A percentile compares a stretch with the other conserved stretches of the same genome.
Evolutionary conservation across 805 yeast species (phyloP).

Genomic region (Pichia membranifaciens): DNA sequence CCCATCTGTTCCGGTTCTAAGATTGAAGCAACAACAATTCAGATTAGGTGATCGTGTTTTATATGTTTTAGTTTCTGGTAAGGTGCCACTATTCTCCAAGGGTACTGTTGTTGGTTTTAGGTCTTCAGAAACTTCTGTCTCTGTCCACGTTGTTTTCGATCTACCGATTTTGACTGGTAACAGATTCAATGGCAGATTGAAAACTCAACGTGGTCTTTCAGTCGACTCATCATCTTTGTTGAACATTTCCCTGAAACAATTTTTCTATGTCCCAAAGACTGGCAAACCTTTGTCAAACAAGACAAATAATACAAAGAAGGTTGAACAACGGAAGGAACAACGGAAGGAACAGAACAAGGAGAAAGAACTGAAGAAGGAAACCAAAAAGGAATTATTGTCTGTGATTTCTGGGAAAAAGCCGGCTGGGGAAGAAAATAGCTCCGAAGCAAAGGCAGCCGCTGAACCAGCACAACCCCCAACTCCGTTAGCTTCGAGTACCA

Average conservation of each 20-base stretch:
- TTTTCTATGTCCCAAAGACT: constrained; percentile 60
- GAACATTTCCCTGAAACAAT: constrained; percentile 69
- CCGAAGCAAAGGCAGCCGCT: background rate
- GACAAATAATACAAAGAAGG: constrained; percentile 1
- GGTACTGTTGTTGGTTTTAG: constrained; percentile 80
- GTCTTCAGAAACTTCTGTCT: constrained; percentile 53
- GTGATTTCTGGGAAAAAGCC: constrained; percentile 34
- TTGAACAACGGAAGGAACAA: constrained; percentile 5
- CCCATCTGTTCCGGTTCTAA: constrained; percentile 65
- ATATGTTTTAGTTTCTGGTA: constrained; percentile 80
- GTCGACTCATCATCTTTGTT: constrained; percentile 77
- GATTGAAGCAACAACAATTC: constrained; percentile 70
- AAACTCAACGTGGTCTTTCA: constrained; percentile 74
- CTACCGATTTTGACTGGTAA: constrained; percentile 76
- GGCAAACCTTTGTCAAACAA: constrained; percentile 6
- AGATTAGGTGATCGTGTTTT: constrained; percentile 85
- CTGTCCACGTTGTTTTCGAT: constrained; percentile 80
- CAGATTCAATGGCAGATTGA: constrained; percentile 69
- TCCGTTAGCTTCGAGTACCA: background rate
- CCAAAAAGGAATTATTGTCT: constrained; percentile 35
- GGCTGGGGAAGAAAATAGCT: background rate
- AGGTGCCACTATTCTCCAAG: constrained; percentile 77
- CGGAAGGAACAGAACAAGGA: constrained; percentile 1
- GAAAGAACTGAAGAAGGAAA: constrained; percentile 7
- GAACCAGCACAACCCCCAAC: background rate